Conservation (phyloP, 106 monocot genomes). For the Chionographis japonica region DNA sequence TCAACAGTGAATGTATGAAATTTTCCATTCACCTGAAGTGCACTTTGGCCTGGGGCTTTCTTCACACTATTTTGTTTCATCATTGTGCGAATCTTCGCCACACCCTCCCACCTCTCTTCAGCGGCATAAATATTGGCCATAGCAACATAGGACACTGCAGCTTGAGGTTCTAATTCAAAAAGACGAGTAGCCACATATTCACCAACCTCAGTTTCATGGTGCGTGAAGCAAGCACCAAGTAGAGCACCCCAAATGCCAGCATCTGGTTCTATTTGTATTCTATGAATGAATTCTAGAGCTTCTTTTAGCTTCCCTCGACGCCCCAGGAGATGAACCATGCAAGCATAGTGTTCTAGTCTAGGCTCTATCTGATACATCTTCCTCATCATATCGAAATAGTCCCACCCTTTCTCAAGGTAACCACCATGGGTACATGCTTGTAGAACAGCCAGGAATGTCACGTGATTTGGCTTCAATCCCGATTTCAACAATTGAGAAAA, state of each 20-base stretch:
- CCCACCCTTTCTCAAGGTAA: slow-evolving; percentile 25
- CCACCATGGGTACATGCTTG: slow-evolving; percentile 49
- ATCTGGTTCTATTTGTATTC: slow-evolving; percentile 30
- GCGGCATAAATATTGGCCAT: slow-evolving; percentile 41
- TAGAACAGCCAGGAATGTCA: slow-evolving; percentile 38
- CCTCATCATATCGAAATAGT: slow-evolving; percentile 30
- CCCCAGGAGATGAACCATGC: slow-evolving; percentile 41
- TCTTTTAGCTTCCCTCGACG: slow-evolving; percentile 19
- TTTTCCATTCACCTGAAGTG: slow-evolving; percentile 20
- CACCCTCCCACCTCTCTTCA: slow-evolving; percentile 33
- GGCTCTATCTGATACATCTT: slow-evolving; percentile 17
- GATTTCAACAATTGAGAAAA: slow-evolving; percentile 25
- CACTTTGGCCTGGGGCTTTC: slow-evolving; percentile 30
- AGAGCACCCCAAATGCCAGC: slow-evolving; percentile 34
- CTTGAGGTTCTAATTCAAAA: slow-evolving; percentile 24
- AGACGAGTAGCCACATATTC: slow-evolving; percentile 23
- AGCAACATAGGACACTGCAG: slow-evolving; percentile 26
- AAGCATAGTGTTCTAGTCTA: slow-evolving; percentile 39
- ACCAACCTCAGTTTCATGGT: slow-evolving; percentile 20
- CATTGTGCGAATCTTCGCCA: slow-evolving; percentile 14
- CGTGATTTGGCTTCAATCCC: slow-evolving; percentile 22
- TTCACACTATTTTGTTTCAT: slow-evolving; percentile 26
- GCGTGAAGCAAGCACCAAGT: slow-evolving; percentile 28
- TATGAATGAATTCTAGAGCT: slow-evolving; percentile 27
- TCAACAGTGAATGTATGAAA: slow-evolving; percentile 25